Base-by-base conservation (phyloP, 139 green algal species). In the Nannochloris sp. region DNA sequence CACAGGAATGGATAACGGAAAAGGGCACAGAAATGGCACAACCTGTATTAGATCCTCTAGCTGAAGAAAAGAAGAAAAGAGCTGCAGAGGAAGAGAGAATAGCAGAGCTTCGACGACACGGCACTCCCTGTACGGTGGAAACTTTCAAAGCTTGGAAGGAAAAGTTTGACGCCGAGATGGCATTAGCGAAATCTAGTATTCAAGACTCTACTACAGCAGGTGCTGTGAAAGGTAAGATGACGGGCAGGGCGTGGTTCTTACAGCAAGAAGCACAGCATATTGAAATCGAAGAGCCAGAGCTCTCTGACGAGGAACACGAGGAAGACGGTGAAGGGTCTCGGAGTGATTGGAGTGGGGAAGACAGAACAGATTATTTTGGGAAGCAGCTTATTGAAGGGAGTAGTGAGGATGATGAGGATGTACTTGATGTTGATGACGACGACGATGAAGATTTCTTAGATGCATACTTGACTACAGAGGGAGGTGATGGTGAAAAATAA, bases 131-230 rank as follows among this genome's bases (percentile, higher is more conserved):
- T 34, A 94, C 89, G 24, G 35, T 73, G 3, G 86, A 88, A 60
- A 79, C 66, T 10, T 96, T 96, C 48, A 51, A 51, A 3, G 70
- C 57, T 2, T 96, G 89, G 89, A 82, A 87, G 76, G 58, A 70
- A 6, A 30, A 30, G 8, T 87, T 77, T 67, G 70, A 86, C 8
- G 64, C 53, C 12, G 70, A 71, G 42, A 29, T 27, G 32, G 55
- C 68, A 45, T 30, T 61, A 60, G 39, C 44, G 42, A 19, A 55
- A 31, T 37, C 32, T 7, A 55, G 61, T 62, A 25, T 67, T 27
- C 37, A 54, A 8, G 63, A 4, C 3, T 39, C 14, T 1, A 36
- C 23, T 25, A 29, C 14, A 19, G 33, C 32, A 24, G 61, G 19
- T 30, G 51, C 30, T 23, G 64, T 60, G 27, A 48, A 64, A 27